Conservation (phyloP, 306 rosid species). For the Argentina anserina region DNA sequence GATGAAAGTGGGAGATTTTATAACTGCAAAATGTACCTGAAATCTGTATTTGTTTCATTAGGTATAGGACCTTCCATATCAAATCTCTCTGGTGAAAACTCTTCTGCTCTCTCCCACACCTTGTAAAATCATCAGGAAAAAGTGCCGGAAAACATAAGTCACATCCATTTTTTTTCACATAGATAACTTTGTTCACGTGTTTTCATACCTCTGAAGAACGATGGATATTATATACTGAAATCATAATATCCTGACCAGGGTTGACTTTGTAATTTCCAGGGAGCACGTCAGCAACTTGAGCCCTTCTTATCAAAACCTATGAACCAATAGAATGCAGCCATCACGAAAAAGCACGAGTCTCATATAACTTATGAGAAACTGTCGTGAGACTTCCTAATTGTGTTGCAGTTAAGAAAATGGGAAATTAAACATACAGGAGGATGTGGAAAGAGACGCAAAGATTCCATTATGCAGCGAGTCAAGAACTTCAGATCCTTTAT, state of each 20-base stretch:
- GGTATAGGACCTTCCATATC: constrained; percentile 78
- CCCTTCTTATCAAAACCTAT: constrained; percentile 92
- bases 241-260: constrained; percentile 96
- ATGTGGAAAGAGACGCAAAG: constrained; percentile 86
- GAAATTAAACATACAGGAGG: constrained; percentile 67
- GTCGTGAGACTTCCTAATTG: background rate
- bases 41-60: constrained; percentile 84
- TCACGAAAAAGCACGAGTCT: constrained; percentile 3
- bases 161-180: background rate
- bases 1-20: background rate
- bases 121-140: constrained; percentile 32
- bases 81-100: constrained; percentile 84
- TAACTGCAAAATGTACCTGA: constrained; percentile 47
- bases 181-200: background rate
- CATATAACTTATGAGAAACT: background rate
- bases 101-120: constrained; percentile 98
- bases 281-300: constrained; percentile 75
- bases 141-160: constrained; percentile 8
- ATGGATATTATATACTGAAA: constrained; percentile 88
- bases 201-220: constrained; percentile 74
- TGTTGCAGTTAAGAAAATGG: background rate
- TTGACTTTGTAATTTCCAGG: constrained; percentile 82
- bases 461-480: constrained; percentile 79
- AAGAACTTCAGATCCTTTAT: constrained; percentile 74
- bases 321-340: constrained; percentile 23